Evolutionary conservation across 129 eudicot species (phyloP).

Genomic region (Flaveria bidentis): DNA sequence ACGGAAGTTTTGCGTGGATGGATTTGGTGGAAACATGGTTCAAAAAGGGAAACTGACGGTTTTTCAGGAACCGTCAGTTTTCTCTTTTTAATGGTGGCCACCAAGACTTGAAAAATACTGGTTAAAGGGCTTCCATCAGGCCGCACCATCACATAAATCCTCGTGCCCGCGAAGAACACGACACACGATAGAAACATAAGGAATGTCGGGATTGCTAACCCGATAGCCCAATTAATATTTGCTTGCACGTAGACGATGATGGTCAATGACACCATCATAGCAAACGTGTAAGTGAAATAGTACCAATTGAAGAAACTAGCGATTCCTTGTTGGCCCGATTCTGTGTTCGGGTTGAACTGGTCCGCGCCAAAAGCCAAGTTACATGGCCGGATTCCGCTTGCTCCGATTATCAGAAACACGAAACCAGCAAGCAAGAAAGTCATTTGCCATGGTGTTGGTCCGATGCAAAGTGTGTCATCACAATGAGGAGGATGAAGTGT

Average conservation of each 20-base stretch:
- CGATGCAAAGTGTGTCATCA: constrained; percentile 35
- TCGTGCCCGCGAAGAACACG: constrained; percentile 44
- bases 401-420: constrained; percentile 40
- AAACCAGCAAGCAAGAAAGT: constrained; percentile 41
- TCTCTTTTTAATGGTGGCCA: constrained; percentile 48
- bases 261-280: constrained; percentile 53
- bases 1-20: constrained; percentile 51
- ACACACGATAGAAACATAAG: constrained; percentile 51
- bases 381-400: constrained; percentile 58
- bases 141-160: constrained; percentile 44
- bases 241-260: constrained; percentile 51
- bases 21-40: constrained; percentile 37
- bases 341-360: constrained; percentile 55
- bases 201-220: constrained; percentile 46
- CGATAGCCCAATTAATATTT: constrained; percentile 48
- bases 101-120: constrained; percentile 40
- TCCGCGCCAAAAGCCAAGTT: constrained; percentile 58
- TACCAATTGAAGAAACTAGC: constrained; percentile 63
- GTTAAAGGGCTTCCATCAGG: constrained; percentile 54
- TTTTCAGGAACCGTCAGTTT: constrained; percentile 37
- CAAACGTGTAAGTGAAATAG: constrained; percentile 56
- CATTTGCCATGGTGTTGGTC: constrained; percentile 50
- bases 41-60: constrained; percentile 34
- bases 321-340: constrained; percentile 48
- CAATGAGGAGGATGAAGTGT: constrained; percentile 54